Percentiles rank a stretch among this genome's conserved stretches.
Evolutionary conservation across 306 rosid species (phyloP).

Genomic region (Vicia sativa): DNA sequence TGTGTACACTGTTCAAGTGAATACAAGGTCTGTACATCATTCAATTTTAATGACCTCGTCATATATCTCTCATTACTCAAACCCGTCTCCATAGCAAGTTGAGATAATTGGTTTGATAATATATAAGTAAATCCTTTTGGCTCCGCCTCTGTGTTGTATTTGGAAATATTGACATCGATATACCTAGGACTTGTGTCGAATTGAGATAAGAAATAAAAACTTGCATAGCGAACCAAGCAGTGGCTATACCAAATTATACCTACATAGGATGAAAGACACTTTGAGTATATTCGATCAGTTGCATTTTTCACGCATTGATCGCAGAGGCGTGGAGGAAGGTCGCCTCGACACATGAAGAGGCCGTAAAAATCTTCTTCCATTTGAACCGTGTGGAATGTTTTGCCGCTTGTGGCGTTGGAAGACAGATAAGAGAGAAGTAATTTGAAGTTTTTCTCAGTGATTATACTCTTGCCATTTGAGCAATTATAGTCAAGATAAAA

Average conservation of each 20-base stretch:
- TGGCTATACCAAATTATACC: too few relatives aligned
- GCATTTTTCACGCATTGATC: background rate
- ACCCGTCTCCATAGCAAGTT: too few relatives aligned
- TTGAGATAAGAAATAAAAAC: too few relatives aligned
- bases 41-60: background rate
- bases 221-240: too few relatives aligned
- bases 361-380: background rate
- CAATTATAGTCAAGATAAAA: background rate
- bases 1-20: background rate
- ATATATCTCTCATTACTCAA: background rate
- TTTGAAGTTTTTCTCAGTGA: background rate
- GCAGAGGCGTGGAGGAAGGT: background rate
- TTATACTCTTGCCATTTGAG: background rate
- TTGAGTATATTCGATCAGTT: too few relatives aligned
- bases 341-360: slow-evolving; percentile 26
- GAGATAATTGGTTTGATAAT: background rate
- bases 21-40: background rate
- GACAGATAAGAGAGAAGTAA: slow-evolving; percentile 27
- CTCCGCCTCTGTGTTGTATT: background rate
- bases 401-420: background rate
- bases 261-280: too few relatives aligned
- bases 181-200: background rate
- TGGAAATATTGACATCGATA: background rate
- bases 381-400: rapidly evolving
- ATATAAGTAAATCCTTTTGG: background rate